These are phyloP conservation scores for Colletotrichum orbiculare DNA, from an alignment of 2,329 filamentous ascomycete genomes.

Conservation along the genomic window DNA sequence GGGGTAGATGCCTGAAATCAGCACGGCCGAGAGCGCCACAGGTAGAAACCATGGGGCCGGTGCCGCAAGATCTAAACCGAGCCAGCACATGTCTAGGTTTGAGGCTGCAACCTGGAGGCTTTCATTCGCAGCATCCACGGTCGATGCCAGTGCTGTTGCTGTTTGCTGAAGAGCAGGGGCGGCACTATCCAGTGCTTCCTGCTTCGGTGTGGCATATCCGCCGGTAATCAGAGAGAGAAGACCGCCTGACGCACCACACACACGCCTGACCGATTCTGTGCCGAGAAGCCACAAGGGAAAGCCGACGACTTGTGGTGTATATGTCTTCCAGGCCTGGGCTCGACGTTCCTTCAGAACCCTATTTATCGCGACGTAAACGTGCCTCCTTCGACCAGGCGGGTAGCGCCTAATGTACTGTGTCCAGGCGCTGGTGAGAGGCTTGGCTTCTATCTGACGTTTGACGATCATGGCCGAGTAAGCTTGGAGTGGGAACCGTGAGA, in stretches of 20 bases:
- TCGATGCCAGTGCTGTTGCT: slow-evolving; percentile 11
- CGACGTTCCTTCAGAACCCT: slow-evolving; percentile 53
- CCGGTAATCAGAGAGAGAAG: slow-evolving; percentile 41
- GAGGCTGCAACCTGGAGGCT: slow-evolving; percentile 39
- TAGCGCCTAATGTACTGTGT: background rate
- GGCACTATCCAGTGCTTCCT: slow-evolving; percentile 6
- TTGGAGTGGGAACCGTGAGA: slow-evolving; percentile 59
- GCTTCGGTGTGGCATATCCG: background rate
- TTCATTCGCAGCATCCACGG: slow-evolving; percentile 39
- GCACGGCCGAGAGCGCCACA: slow-evolving; percentile 6
- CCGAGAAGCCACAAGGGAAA: slow-evolving; percentile 62
- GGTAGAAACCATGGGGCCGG: slow-evolving; percentile 64
- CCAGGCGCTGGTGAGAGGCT: slow-evolving; percentile 48
- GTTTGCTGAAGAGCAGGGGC: slow-evolving; percentile 13
- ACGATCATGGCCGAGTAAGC: slow-evolving; percentile 49
- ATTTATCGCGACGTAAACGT: slow-evolving; percentile 2
- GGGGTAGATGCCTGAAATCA: slow-evolving; percentile 14
- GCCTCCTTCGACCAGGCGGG: background rate
- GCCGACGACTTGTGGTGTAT: slow-evolving; percentile 49
- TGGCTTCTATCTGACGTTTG: slow-evolving; percentile 44
- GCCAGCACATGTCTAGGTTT: slow-evolving; percentile 46
- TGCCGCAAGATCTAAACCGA: slow-evolving; percentile 65
- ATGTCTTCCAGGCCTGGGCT: slow-evolving; percentile 60
- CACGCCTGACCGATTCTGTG: slow-evolving; percentile 62
- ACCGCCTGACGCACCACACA: slow-evolving; percentile 54